phyloP scores from a whole-genome alignment of 305 asterid species.

The Fraxinus platypoda region DNA sequence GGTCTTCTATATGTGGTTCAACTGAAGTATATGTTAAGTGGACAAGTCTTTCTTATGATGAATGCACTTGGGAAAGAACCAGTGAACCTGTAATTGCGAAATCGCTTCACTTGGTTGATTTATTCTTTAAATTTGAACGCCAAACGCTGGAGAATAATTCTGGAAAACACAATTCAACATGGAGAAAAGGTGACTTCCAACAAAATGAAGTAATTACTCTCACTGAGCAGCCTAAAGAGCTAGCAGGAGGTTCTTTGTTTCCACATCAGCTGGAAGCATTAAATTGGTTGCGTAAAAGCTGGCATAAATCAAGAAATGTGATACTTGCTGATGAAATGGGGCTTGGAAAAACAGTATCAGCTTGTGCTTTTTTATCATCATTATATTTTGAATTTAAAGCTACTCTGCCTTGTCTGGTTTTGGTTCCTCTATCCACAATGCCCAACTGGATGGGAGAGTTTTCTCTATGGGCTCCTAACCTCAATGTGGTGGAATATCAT shows the following conservation, averaged over 20 bases:
- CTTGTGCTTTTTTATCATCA: slow-evolving; percentile 89
- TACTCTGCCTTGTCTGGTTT: slow-evolving; percentile 80
- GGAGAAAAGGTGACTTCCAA: slow-evolving; percentile 37
- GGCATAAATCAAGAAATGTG: slow-evolving; percentile 89
- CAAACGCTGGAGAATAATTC: slow-evolving; percentile 61
- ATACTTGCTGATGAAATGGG: slow-evolving; percentile 99
- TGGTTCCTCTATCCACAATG: slow-evolving; percentile 99
- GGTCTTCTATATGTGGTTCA: slow-evolving; percentile 58
- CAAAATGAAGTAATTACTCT: slow-evolving; percentile 63
- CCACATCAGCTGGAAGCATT: slow-evolving; percentile 99
- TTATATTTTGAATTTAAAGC: slow-evolving; percentile 79
- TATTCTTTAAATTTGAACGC: slow-evolving; percentile 66
- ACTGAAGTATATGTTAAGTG: slow-evolving; percentile 82
- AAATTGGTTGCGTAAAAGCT: slow-evolving; percentile 97
- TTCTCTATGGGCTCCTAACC: slow-evolving; percentile 87
- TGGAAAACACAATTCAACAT: slow-evolving; percentile 37
- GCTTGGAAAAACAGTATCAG: slow-evolving; percentile 95
- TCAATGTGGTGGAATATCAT: slow-evolving; percentile 95
- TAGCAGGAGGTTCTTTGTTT: slow-evolving; percentile 80
- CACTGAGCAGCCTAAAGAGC: slow-evolving; percentile 90
- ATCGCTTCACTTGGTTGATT: slow-evolving; percentile 62
- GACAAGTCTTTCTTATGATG: slow-evolving; percentile 88
- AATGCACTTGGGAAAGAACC: slow-evolving; percentile 96
- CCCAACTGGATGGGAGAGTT: slow-evolving; percentile 99
- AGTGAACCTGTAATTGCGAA: slow-evolving; percentile 71